Base-by-base conservation (phyloP, 2,329 filamentous ascomycete genomes). In the Penicillium thymicola region DNA sequence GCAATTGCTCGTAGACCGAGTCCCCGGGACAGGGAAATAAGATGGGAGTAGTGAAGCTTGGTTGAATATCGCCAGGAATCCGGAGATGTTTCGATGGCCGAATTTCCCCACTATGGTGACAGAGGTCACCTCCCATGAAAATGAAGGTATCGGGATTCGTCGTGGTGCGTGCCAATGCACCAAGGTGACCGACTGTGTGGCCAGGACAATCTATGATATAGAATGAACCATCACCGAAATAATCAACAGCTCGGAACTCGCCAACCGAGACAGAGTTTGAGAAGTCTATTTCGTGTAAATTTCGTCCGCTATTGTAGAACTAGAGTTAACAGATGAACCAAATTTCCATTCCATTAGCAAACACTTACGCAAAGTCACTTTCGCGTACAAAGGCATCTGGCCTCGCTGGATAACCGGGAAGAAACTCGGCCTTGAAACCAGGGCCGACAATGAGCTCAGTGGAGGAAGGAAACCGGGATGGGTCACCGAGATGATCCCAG, bases 71-170 rank as follows among this genome's bases (percentile, higher is more conserved):
- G 16, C 13, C 21, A 40, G 51, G 44, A 8, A 54, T 30, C 21
- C 11, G 77, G 5, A 75, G 62, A 43, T 77, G 74, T 8, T 59
- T 57, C 2, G 73, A 77, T 0, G 79, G 79, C n/a, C 79, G 66
- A 21, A 81, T 73, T 59, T 79, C 74, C 21, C 75, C 76, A 9
- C 67, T 69, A 55, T 81, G 75, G 57, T 81, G 79, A 36, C 72
- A 76, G 5, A 74, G 69, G 62, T 82, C 81, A 18, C 78, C 80
- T 28, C 78, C 80, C 70, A 82, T 78, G 60, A 82, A 74, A 28
- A 82, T 74, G 62, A 82, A 83, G 0, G 70, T 64, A 18, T 72
- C 67, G 13, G 72, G 71, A n/a, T 30, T 53, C 3, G 43, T 38
- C 3, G 60, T 63, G 0, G 75, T 78, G 8, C 81, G 71, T 1